A percentile compares a stretch with the other conserved stretches of the same genome.
These are phyloP conservation scores for Elongisporangium senticosum DNA, from an alignment of 352 stramenopile species.

Conservation along the genomic window DNA sequence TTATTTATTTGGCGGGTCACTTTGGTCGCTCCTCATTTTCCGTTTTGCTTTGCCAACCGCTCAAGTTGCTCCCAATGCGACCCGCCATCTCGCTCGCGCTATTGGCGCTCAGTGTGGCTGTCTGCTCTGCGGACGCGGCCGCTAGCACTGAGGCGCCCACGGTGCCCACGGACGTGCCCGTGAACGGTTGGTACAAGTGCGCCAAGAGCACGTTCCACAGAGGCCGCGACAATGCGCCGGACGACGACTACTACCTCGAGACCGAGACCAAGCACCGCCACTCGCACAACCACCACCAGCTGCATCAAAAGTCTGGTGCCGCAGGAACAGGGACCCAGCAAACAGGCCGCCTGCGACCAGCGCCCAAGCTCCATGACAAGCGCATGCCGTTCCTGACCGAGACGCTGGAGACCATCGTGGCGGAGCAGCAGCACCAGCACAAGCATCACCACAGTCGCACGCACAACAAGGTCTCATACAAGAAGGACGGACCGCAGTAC, in stretches of 20 bases:
- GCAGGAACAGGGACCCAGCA: background rate
- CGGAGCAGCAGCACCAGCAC: conserved; percentile 13
- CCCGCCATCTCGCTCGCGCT: background rate
- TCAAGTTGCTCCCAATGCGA: background rate
- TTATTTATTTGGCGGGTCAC: background rate
- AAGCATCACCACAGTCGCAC: background rate
- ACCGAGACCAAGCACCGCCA: conserved; percentile 13
- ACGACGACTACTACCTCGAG: conserved; percentile 36
- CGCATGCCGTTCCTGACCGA: conserved; percentile 29
- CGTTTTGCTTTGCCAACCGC: conserved; percentile 2
- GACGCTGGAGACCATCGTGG: conserved; percentile 28
- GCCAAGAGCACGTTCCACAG: conserved; percentile 1
- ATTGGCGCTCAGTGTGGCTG: background rate
- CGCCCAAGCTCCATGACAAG: conserved; percentile 3
- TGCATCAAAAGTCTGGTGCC: background rate
- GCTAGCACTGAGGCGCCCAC: background rate
- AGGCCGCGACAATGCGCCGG: conserved; percentile 16
- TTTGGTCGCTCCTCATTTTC: background rate
- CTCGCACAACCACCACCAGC: background rate
- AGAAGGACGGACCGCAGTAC: conserved; percentile 14
- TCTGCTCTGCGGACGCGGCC: background rate
- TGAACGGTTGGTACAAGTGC: conserved; percentile 67
- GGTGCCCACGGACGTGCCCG: conserved; percentile 12
- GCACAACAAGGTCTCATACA: conserved; percentile 2
- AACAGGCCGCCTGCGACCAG: background rate